Base-by-base conservation (phyloP, 1,139 yeast genomes). In the Hemisphaericaspora xylanilytica region DNA sequence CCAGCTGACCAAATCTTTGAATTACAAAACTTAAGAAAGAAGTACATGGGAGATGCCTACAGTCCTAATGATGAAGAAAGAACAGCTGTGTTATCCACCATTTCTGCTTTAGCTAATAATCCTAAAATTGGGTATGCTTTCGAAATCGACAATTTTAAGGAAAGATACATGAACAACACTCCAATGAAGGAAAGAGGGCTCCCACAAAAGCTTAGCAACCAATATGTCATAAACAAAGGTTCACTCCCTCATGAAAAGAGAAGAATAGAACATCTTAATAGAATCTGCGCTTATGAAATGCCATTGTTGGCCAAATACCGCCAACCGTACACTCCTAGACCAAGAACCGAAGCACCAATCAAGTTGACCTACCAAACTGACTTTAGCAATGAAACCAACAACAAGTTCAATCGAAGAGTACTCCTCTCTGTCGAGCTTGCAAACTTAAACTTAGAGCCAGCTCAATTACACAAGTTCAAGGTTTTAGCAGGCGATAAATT, bases 211-310 rank as follows among this genome's bases (percentile, higher is more conserved):
- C 59, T 57, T 47, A 61, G 70, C 47, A 69, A 69, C 45, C 57
- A 64, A n/a, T 54, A 58, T 37, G 76, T 71, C 12, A 57, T 66
- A 35, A 53, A 63, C 30, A 54, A 56, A 34, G 76, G 76, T 32
- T 52, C 53, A 18, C 60, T 64, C 10, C 66, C 70, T 3, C 74
- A 70, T 44, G 61, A 65, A 38, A 50, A 50, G 34, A 61, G 75
- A 49, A 61, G 65, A 47, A 52, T 53, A 28, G 73, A 69, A 24
- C 65, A 71, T 41, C 79, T 84, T 55, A 83, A 82, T 53, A 75
- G 97, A 53, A 70, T 87, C 28, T 85, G 94, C 24, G 97, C 97
- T 0, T 92, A 83, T 63, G 97, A 90, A 60, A 75, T 90, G 71
- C 98, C 98, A 3, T 76, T 82, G 42, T 72, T 92, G 47, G 80